Percentiles rank a stretch among this genome's conserved stretches.
Conservation (phyloP, 23 red algal species). For the Chondrus crispus region DNA sequence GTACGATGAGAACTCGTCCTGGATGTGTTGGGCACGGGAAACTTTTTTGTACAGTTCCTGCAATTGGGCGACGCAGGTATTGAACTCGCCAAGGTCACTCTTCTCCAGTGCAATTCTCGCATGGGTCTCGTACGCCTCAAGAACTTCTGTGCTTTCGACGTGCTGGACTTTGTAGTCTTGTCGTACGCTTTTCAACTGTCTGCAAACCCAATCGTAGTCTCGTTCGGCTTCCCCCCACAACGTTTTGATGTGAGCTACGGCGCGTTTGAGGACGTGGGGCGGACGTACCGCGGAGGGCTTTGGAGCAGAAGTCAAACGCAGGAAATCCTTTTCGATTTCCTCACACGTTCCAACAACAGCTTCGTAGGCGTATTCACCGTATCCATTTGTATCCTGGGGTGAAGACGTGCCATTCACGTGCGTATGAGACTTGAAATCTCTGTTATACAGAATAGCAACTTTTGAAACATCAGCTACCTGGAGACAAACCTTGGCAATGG, state of each 20-base stretch:
- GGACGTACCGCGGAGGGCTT: slow-evolving; percentile 61
- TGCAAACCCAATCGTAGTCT: slow-evolving; percentile 77
- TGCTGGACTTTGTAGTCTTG: slow-evolving; percentile 82
- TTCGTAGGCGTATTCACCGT: slow-evolving; percentile 46
- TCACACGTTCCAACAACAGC: slow-evolving; percentile 60
- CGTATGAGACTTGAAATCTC: slow-evolving; percentile 26
- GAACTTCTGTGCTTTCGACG: slow-evolving; percentile 51
- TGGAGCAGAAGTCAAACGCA: slow-evolving; percentile 68
- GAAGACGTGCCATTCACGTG: background rate
- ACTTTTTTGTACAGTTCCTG: slow-evolving; percentile 60
- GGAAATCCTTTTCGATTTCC: slow-evolving; percentile 72
- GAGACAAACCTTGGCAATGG: too few species aligned
- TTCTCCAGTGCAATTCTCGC: slow-evolving; percentile 73
- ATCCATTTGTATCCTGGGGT: background rate
- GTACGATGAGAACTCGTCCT: slow-evolving; percentile 56
- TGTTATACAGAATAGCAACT: slow-evolving; percentile 27
- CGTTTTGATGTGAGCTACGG: slow-evolving; percentile 51
- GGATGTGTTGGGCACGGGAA: background rate
- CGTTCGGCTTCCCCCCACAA: slow-evolving; percentile 14
- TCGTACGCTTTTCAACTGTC: slow-evolving; percentile 80
- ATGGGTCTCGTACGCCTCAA: slow-evolving; percentile 76
- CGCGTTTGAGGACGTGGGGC: slow-evolving; percentile 43
- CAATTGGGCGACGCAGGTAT: slow-evolving; percentile 69
- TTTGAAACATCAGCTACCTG: too few species aligned
- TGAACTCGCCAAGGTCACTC: slow-evolving; percentile 81